Percentiles rank a stretch among this genome's conserved stretches.
Evolutionary conservation across 495 filamentous ascomycete species (phyloP).

Genomic region (Durotheca rogersii): DNA sequence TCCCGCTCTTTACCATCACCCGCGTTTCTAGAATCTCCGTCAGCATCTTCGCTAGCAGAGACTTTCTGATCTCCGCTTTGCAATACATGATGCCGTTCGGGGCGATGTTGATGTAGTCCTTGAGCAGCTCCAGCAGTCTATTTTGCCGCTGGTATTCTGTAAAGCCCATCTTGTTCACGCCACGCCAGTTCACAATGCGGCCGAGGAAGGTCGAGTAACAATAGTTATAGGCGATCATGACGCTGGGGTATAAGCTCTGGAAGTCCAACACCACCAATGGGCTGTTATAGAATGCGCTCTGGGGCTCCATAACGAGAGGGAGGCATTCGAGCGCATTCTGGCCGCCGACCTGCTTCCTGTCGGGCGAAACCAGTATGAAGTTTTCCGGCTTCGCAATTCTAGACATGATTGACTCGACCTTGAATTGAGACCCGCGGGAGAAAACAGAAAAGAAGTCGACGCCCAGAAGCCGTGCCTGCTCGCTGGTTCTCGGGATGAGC

Average conservation of each 20-base stretch:
- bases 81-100: conserved; percentile 97
- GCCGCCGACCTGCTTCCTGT: conserved; percentile 83
- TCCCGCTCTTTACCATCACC: conserved; percentile 96
- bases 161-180: conserved; percentile 94
- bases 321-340: conserved; percentile 96
- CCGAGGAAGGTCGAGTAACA: conserved; percentile 98
- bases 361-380: conserved; percentile 86
- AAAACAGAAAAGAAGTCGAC: conserved; percentile 97
- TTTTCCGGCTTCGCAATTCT: conserved; percentile 97
- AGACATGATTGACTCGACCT: conserved; percentile 98
- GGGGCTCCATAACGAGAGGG: conserved; percentile 96
- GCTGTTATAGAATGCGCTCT: conserved; percentile 89
- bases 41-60: conserved; percentile 93
- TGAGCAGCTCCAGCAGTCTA: conserved; percentile 72
- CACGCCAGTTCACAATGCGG: conserved; percentile 78
- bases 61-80: conserved; percentile 82
- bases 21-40: conserved; percentile 94
- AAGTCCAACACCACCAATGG: conserved; percentile 93
- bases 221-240: conserved; percentile 99
- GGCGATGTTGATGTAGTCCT: conserved; percentile 87
- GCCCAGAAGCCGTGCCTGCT: conserved; percentile 89
- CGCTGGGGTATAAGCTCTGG: conserved; percentile 91
- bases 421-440: conserved; percentile 92
- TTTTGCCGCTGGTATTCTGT: conserved; percentile 75
- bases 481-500: conserved; percentile 83